Base-by-base conservation (phyloP, 768 basidiomycete genomes). In the Termitomyces sp. region DNA sequence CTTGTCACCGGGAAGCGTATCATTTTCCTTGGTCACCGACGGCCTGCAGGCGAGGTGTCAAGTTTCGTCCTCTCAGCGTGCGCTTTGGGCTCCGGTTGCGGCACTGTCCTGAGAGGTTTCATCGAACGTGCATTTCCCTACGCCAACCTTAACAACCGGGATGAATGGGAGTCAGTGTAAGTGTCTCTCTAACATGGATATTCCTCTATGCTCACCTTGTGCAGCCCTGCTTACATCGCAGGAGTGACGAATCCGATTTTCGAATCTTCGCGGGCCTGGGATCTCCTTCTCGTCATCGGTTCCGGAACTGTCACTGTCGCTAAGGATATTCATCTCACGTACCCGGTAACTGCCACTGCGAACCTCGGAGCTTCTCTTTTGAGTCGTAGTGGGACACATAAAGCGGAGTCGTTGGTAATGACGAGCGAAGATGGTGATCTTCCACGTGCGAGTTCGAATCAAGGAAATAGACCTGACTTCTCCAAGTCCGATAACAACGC, bases 171-270 rank as follows among this genome's bases (percentile, higher is more conserved):
- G 71, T 80, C 85, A 8, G 87, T 88, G 92, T 94, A 74, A 74
- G 88, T 79, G 45, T 45, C 58, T 50, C 49, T 46, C 13, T 33
- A 48, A n/a, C 9, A 16, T 24, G 10, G 4, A 30, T 6, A 20
- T 9, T 40, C 33, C 16, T 18, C 18, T 9, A 30, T 61, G 24
- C 45, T 55, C 52, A 40, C 46, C 24, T 38, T 9, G 61, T 52
- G 36, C 62, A 94, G 93, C 40, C 87, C 90, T 4, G 96, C 92
- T 13, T 99, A 88, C 67, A 94, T 99, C 53, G 97, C 95, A 10
- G 97, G 97, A 1, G 96, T 98, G 3, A 95, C 92, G 1, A 99
- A 99, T 66, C 97, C 95, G 2, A 94, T 98, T 47, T 98, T 98
- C 71, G 93, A 96, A 66, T 78, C 88, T 1, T 82, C 88, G 0